Evolutionary conservation across 768 basidiomycete genomes (phyloP).

Genomic region (Daedaleopsis nitida): DNA sequence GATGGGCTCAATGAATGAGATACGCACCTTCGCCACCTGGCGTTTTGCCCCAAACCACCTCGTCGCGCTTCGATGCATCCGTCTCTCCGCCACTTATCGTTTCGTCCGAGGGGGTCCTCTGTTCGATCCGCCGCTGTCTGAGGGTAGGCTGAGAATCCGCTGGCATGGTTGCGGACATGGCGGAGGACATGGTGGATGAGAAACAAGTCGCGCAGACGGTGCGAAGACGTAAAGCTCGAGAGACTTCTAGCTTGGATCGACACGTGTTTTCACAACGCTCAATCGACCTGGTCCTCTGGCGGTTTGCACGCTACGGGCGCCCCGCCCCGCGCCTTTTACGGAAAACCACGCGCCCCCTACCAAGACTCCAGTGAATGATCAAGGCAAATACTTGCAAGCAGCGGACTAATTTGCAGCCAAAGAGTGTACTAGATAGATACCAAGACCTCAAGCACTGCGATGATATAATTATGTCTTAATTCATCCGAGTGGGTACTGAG

Average conservation of each 20-base stretch:
- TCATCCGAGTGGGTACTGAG: no score
- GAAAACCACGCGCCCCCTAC: not conserved
- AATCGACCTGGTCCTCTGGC: not conserved
- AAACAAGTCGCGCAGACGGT: not conserved
- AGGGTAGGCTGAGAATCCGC: constrained; percentile 18
- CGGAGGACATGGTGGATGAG: constrained; percentile 11
- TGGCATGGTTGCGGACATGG: constrained; percentile 16
- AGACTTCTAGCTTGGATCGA: not conserved
- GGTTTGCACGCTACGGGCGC: not conserved
- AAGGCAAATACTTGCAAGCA: no score
- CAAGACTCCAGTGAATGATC: not conserved
- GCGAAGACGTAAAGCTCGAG: constrained; percentile 14
- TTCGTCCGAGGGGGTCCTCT: constrained; percentile 12
- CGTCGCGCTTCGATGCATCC: constrained; percentile 37
- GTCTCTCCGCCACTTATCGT: constrained; percentile 8
- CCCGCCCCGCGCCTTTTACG: not conserved
- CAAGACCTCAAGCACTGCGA: no score
- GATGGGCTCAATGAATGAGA: not conserved
- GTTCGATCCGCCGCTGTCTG: constrained; percentile 22
- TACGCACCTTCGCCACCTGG: constrained; percentile 72
- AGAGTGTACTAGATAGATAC: no score
- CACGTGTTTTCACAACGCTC: not conserved
- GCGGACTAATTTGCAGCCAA: no score
- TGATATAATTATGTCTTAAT: no score
- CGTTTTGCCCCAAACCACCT: constrained; percentile 89